phyloP scores from a whole-genome alignment of 2,329 filamentous ascomycete genomes.

The Metarhizium brunneum region DNA sequence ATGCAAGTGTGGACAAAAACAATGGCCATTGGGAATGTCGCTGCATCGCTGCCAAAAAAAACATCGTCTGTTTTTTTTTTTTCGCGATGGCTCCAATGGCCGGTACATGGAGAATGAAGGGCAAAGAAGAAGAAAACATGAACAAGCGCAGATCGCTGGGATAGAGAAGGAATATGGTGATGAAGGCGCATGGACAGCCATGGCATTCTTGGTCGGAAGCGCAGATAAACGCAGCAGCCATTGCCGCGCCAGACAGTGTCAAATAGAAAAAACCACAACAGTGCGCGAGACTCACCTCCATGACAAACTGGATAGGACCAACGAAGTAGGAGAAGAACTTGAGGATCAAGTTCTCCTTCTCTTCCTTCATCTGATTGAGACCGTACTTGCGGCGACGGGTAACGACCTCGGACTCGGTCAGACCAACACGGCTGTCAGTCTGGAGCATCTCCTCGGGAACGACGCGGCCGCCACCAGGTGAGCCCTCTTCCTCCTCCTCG shows the following conservation, averaged over 20 bases:
- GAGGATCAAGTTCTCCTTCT: slow-evolving; percentile 74
- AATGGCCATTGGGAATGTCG: slow-evolving; percentile 4
- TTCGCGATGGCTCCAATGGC: neutral
- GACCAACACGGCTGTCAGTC: slow-evolving; percentile 64
- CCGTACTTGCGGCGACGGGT: slow-evolving; percentile 62
- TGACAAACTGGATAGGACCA: slow-evolving; percentile 87
- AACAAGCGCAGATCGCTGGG: too few relatives aligned
- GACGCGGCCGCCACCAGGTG: slow-evolving; percentile 45
- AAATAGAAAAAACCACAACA: slow-evolving; percentile 1
- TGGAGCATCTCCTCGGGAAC: slow-evolving; percentile 68
- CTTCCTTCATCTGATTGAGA: slow-evolving; percentile 84
- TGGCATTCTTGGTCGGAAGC: too few relatives aligned
- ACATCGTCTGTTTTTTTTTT: neutral
- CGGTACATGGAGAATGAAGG: neutral
- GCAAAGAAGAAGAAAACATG: neutral
- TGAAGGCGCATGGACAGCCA: too few relatives aligned
- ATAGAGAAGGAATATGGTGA: too few relatives aligned
- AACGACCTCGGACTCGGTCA: slow-evolving; percentile 61
- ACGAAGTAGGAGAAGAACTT: slow-evolving; percentile 81
- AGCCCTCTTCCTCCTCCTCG: slow-evolving; percentile 44
- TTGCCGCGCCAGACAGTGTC: neutral
- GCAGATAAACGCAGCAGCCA: neutral
- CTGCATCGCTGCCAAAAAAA: neutral
- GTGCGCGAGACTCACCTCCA: slow-evolving; percentile 56
- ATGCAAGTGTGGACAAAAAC: slow-evolving; percentile 10